Evolutionary conservation across 73 alveolate species (phyloP).

Genomic region (Tetrahymena elliotti): DNA sequence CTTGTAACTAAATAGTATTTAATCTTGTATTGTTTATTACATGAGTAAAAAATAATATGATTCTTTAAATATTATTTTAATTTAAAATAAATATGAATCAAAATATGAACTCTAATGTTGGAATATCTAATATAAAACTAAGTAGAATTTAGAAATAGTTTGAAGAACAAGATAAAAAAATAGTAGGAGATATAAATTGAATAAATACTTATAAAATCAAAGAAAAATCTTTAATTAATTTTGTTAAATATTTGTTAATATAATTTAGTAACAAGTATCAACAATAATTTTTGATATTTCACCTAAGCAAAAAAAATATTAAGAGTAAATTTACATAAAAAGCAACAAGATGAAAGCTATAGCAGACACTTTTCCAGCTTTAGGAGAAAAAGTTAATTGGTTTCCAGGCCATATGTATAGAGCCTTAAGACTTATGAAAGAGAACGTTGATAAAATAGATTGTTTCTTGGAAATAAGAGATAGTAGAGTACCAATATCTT

Average conservation of each 20-base stretch:
- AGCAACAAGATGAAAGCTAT: background rate
- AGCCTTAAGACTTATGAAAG: constrained; percentile 55
- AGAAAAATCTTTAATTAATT: background rate
- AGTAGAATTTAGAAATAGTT: background rate
- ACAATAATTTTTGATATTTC: background rate
- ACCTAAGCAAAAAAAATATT: no score
- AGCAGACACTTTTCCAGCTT: background rate
- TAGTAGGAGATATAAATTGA: background rate
- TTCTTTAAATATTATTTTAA: no score
- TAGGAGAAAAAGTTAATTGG: constrained; percentile 60
- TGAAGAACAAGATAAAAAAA: background rate
- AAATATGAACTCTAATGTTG: no score
- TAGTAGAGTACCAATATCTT: constrained; percentile 71
- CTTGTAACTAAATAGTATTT: no score
- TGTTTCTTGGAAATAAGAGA: constrained; percentile 79
- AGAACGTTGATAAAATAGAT: constrained; percentile 52
- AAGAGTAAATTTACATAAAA: no score
- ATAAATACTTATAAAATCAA: background rate
- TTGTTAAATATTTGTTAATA: no score
- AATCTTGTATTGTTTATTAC: no score
- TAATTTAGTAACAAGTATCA: background rate
- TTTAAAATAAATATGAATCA: no score
- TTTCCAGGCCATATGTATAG: constrained; percentile 89
- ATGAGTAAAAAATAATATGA: no score
- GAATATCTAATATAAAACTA: no score